Evolutionary conservation across 1,139 yeast species (phyloP).

Genomic region (Kazachstania sp.): DNA sequence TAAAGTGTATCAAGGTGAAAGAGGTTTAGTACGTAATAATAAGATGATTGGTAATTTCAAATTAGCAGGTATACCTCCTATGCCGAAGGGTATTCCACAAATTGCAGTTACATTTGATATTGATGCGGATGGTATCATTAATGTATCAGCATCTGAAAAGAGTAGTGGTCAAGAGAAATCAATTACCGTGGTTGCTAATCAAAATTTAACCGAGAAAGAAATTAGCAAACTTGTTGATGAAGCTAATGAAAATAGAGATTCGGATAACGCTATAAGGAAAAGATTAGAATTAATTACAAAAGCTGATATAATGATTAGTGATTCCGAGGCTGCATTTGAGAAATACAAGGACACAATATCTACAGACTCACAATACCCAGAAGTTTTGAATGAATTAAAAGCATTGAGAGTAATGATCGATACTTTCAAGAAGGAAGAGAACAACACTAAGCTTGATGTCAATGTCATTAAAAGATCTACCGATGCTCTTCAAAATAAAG

Average conservation of each 20-base stretch:
- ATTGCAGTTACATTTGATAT: constrained; percentile 66
- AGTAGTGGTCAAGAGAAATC: constrained; percentile 48
- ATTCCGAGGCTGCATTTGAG: constrained; percentile 44
- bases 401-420: constrained; percentile 28
- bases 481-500: constrained; percentile 42
- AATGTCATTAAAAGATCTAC: constrained; percentile 37
- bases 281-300: constrained; percentile 33
- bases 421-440: constrained; percentile 38
- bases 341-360: constrained; percentile 37
- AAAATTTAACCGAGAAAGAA: constrained; percentile 60
- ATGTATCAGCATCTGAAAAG: constrained; percentile 62
- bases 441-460: constrained; percentile 27
- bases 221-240: constrained; percentile 49
- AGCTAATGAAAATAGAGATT: constrained; percentile 27
- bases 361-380: constrained; percentile 33
- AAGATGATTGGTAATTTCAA: constrained; percentile 66
- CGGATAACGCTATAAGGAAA: constrained; percentile 30
- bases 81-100: constrained; percentile 70
- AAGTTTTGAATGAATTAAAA: constrained; percentile 23
- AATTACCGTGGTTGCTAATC: constrained; percentile 61
- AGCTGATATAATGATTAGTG: constrained; percentile 49
- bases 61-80: constrained; percentile 56
- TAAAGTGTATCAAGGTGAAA: constrained; percentile 71
- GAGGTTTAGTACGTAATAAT: constrained; percentile 65
- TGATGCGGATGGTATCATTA: constrained; percentile 76